Conservation (phyloP, 2,329 filamentous ascomycete species). For the Juglanconis oblonga region DNA sequence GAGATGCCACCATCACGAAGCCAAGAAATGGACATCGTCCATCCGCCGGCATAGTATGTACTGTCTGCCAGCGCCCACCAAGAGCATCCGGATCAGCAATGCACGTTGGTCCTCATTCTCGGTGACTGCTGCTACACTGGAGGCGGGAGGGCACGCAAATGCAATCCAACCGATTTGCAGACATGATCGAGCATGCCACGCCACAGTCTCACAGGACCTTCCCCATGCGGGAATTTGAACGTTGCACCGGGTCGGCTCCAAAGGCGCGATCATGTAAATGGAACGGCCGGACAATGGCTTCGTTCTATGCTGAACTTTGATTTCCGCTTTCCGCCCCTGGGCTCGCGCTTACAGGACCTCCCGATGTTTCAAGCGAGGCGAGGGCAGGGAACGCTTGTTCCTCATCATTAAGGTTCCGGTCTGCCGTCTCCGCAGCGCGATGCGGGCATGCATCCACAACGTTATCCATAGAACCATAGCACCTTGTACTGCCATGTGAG, state of each 20-base stretch:
- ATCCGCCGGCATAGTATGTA: background rate
- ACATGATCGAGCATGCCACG: background rate
- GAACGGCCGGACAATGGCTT: background rate
- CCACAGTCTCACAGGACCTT: constrained; percentile 4
- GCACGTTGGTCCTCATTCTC: constrained; percentile 6
- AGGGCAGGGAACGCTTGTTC: constrained; percentile 8
- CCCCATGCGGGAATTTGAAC: constrained; percentile 4
- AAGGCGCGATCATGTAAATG: background rate
- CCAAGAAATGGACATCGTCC: background rate
- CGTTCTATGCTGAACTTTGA: background rate
- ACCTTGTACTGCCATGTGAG: background rate
- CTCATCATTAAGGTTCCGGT: background rate
- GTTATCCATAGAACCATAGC: background rate
- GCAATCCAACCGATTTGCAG: background rate
- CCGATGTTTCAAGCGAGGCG: background rate
- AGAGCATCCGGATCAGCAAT: background rate
- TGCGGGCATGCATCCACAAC: background rate
- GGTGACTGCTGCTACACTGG: background rate
- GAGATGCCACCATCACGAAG: background rate
- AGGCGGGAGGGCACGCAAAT: background rate
- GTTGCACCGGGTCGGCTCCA: background rate
- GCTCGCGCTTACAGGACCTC: constrained; percentile 2
- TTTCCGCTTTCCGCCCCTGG: constrained; percentile 5
- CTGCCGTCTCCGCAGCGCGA: background rate
- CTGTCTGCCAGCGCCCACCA: background rate